phyloP scores from a whole-genome alignment of 257 asterid species.

The Cordia subcordata region DNA sequence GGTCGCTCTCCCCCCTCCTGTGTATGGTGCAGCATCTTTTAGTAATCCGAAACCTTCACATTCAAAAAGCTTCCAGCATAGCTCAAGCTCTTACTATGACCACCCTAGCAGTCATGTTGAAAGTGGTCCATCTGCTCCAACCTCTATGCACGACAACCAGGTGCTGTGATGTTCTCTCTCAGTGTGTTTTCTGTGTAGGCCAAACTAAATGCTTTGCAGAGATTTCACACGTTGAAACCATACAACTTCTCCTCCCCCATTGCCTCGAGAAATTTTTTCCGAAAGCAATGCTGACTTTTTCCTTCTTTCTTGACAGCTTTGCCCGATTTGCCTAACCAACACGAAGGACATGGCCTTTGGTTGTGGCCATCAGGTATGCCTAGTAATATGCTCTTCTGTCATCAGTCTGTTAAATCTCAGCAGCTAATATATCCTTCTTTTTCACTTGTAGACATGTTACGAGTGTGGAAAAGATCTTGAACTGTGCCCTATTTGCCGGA shows the following conservation, averaged over 20 bases:
- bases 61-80: slow-evolving; percentile 30
- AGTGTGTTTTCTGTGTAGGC: no score
- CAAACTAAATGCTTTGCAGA: background rate
- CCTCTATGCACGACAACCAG: slow-evolving; percentile 57
- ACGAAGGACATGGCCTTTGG: slow-evolving; percentile 97
- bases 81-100: slow-evolving; percentile 30
- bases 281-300: background rate
- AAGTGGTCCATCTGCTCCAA: slow-evolving; percentile 37
- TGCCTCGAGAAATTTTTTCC: background rate
- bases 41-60: slow-evolving; percentile 40
- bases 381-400: background rate
- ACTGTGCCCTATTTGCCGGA: slow-evolving; percentile 77
- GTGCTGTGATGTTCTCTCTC: slow-evolving; percentile 16
- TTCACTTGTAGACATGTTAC: slow-evolving; percentile 55
- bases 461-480: slow-evolving; percentile 66
- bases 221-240: background rate
- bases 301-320: slow-evolving; percentile 44
- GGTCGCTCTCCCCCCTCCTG: slow-evolving; percentile 85
- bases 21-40: slow-evolving; percentile 33
- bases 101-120: slow-evolving; percentile 12
- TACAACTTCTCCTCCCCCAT: background rate
- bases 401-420: background rate
- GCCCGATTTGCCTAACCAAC: slow-evolving; percentile 84
- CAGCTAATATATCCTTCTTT: background rate
- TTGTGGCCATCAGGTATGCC: slow-evolving; percentile 91